Percentiles rank a stretch among this genome's conserved stretches.
Evolutionary conservation across 208 protist species (phyloP).

Genomic region (Leishmania tropica): DNA sequence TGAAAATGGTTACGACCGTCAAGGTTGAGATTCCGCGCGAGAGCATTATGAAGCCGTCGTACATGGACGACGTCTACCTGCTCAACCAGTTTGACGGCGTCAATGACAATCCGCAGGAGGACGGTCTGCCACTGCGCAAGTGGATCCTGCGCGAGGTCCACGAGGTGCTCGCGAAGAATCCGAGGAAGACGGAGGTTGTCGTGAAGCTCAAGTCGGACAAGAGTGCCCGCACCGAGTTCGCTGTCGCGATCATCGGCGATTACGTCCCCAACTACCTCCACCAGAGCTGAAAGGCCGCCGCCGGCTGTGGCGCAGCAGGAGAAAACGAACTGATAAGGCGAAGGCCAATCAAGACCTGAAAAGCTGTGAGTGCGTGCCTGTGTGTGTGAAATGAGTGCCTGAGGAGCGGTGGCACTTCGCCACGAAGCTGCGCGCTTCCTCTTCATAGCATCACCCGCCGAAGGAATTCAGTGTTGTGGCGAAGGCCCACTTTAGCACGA

Average conservation of each 20-base stretch:
- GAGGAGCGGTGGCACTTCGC: background rate
- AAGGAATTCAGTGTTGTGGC: background rate
- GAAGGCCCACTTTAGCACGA: background rate
- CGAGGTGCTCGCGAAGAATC: conserved; percentile 52
- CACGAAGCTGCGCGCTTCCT: background rate
- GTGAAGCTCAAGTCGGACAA: conserved; percentile 65
- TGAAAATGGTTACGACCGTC: conserved; percentile 33
- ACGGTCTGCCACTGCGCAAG: conserved; percentile 75
- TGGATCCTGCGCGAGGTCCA: conserved; percentile 70
- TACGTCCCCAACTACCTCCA: conserved; percentile 20
- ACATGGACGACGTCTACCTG: conserved; percentile 56
- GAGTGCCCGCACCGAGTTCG: conserved; percentile 49
- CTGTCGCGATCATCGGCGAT: conserved; percentile 33
- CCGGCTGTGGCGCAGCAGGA: background rate
- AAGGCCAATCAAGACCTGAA: background rate
- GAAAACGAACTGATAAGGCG: background rate
- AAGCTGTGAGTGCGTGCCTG: too few species aligned
- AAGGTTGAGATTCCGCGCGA: conserved; percentile 58
- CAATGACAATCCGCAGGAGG: conserved; percentile 71
- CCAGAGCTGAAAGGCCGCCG: conserved; percentile 2
- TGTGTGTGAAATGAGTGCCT: background rate
- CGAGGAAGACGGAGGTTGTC: conserved; percentile 44
- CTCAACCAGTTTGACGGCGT: conserved; percentile 70
- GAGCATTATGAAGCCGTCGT: conserved; percentile 48
- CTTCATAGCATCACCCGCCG: background rate